These are phyloP conservation scores for Cucurbita moschata DNA, from an alignment of 306 rosid species.

Conservation along the genomic window DNA sequence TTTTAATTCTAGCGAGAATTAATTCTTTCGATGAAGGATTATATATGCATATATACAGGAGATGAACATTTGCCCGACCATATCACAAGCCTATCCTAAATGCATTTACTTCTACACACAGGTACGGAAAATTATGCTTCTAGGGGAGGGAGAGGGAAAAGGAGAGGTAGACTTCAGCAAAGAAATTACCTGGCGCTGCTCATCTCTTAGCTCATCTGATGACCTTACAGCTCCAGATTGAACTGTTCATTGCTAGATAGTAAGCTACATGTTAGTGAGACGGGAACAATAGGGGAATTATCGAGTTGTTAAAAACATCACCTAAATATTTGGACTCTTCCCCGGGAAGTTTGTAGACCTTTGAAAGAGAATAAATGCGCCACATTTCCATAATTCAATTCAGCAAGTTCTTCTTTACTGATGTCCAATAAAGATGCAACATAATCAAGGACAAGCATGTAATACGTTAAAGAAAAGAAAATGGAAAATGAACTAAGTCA, in stretches of 20 bases:
- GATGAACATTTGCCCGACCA: not conserved
- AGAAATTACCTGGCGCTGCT: not conserved
- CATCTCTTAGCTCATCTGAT: not conserved
- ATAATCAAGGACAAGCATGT: conserved; percentile 18
- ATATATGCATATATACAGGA: not conserved
- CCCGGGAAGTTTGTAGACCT: not conserved
- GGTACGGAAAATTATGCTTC: not conserved
- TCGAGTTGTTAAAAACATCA: not conserved
- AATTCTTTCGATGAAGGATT: not conserved
- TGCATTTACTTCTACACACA: not conserved
- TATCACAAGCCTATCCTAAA: not conserved
- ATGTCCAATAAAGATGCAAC: conserved; percentile 39
- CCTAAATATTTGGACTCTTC: not conserved
- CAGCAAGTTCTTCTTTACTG: conserved; percentile 29
- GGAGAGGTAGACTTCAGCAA: not conserved
- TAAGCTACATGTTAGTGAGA: not conserved
- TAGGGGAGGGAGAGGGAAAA: not conserved
- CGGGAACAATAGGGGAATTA: not conserved
- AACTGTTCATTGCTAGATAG: not conserved
- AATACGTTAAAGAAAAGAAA: not conserved
- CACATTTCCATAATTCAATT: conserved; percentile 28
- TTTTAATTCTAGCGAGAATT: not conserved
- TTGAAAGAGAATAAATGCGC: conserved; percentile 22
- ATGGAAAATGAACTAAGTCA: not conserved
- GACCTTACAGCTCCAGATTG: not conserved